A percentile compares a stretch with the other conserved stretches of the same genome.
These are phyloP conservation scores for Moricandia moricandioides DNA, from an alignment of 345 rosid genomes.

Conservation along the genomic window DNA sequence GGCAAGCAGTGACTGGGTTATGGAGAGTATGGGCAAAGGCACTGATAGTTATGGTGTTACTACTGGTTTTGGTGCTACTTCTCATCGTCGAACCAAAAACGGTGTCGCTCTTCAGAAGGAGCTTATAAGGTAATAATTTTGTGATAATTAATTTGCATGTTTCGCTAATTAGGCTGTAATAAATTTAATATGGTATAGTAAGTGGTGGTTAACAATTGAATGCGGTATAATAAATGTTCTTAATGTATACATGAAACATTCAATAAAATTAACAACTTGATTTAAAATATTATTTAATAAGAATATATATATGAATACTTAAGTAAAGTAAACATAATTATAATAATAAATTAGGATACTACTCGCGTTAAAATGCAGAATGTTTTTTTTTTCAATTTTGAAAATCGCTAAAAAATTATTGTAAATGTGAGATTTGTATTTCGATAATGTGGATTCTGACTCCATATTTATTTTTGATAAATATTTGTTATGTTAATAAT, in stretches of 20 bases:
- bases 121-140: conserved; percentile 54
- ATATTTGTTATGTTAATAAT: too few relatives aligned
- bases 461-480: too few relatives aligned
- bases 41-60: conserved; percentile 73
- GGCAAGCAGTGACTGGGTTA: conserved; percentile 82
- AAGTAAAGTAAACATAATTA: too few relatives aligned
- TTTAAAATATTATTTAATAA: too few relatives aligned
- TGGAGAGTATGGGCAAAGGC: conserved; percentile 75
- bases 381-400: too few relatives aligned
- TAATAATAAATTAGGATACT: too few relatives aligned
- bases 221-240: not conserved
- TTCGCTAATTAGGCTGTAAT: not conserved
- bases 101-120: conserved; percentile 71
- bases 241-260: not conserved
- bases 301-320: too few relatives aligned
- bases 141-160: not conserved
- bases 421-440: too few relatives aligned
- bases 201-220: not conserved
- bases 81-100: conserved; percentile 68
- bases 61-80: conserved; percentile 78
- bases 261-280: too few relatives aligned
- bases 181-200: not conserved
- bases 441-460: too few relatives aligned
- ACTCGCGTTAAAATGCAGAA: too few relatives aligned
- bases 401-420: too few relatives aligned